Percentiles rank a stretch among this genome's conserved stretches.
Evolutionary conservation across 768 basidiomycete genomes (phyloP).

Genomic region (Mrakia blollopis): DNA sequence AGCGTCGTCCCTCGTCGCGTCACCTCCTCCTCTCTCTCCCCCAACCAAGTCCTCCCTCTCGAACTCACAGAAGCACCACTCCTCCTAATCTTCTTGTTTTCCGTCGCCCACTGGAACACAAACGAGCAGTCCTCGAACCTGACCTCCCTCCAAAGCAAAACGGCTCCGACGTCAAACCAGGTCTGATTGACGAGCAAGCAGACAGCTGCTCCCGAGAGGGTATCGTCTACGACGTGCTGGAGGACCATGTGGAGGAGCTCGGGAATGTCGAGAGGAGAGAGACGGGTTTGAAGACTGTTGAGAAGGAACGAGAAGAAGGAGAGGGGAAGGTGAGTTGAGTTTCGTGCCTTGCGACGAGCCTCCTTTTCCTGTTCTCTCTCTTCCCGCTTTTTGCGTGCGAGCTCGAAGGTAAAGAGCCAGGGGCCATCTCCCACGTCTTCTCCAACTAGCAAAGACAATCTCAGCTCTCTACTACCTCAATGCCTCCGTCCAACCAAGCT

Average conservation of each 20-base stretch:
- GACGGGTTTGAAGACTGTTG: background rate
- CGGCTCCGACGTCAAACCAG: slow-evolving; percentile 16
- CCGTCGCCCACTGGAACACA: slow-evolving; percentile 13
- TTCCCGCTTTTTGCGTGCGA: too few relatives aligned
- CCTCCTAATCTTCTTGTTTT: background rate
- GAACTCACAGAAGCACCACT: too few relatives aligned
- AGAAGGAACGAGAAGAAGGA: background rate
- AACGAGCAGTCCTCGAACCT: slow-evolving; percentile 18
- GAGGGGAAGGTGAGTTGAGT: background rate
- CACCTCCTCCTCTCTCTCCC: too few relatives aligned
- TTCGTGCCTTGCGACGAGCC: background rate
- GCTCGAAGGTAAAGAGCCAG: too few relatives aligned
- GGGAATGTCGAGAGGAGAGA: slow-evolving; percentile 18
- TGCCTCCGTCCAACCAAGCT: background rate
- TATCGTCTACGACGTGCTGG: background rate
- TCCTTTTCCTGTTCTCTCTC: too few relatives aligned
- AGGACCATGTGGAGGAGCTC: slow-evolving; percentile 26
- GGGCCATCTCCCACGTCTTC: too few relatives aligned
- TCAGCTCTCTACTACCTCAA: too few relatives aligned
- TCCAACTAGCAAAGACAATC: too few relatives aligned
- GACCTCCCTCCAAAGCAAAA: slow-evolving; percentile 18
- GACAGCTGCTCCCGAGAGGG: background rate
- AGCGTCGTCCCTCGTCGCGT: background rate
- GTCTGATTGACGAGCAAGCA: background rate
- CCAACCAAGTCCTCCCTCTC: too few relatives aligned